Base-by-base conservation (phyloP, 208 protist species). In the Crithidia fasciculata region DNA sequence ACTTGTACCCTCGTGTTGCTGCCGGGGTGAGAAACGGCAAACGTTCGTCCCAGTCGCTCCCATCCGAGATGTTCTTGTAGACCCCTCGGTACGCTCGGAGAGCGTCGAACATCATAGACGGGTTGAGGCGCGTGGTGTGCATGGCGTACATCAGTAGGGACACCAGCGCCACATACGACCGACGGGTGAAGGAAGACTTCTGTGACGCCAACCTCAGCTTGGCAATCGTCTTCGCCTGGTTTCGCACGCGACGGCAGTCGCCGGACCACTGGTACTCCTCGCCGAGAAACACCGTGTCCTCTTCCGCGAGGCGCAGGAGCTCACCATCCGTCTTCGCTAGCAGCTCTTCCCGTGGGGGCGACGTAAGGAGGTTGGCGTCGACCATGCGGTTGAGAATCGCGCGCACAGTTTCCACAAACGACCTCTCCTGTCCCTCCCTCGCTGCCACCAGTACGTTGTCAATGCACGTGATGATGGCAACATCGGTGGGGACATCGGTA, bases 201-300 rank as follows among this genome's bases (percentile, higher is more conserved):
- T 63, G 56, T 4, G 68, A 57, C 53, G 19, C 56, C 45, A 81
- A 45, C 15, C 57, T 37, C 54, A 82, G 70, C 65, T 78, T 82
- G 10, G 70, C 71, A n/a, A 82, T 65, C 59, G 76, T 82, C 61
- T 82, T 82, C 50, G 62, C 8, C 18, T 62, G 71, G 71, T 82
- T 76, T 69, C 71, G 71, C 56, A 82, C 71, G 54, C 61, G 49
- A 18, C 76, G 60, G 19, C 67, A 8, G n/a, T 7, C 13, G 4
- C 72, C 72, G 12, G 7, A 52, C 78, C 66, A 77, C 43, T 39
- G 63, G 66, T 74, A 82, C 67, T 70, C 78, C 60, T 82, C 72
- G 12, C 78, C 72, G 28, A 58, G 54, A 58, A 58, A 58, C 54
- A 58, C 54, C 16, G 16, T 58, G 28, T 58, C 28, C 8, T 16